Evolutionary conservation across 2,329 filamentous ascomycete species (phyloP).

Genomic region (Ilyonectria destructans): DNA sequence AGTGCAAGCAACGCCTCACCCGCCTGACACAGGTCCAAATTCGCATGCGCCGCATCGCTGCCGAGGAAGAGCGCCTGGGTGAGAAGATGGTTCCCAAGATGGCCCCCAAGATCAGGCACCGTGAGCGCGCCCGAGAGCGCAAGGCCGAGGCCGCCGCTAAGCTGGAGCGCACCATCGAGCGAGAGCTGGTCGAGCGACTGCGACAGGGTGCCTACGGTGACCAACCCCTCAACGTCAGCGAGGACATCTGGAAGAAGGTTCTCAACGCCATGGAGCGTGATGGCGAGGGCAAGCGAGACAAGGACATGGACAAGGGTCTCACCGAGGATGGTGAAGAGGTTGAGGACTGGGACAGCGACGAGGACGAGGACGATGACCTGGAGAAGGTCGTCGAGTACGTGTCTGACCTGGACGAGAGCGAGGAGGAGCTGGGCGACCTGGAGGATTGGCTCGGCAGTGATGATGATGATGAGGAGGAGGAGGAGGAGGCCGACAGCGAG

Average conservation of each 20-base stretch:
- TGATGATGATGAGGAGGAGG: conserved; percentile 73
- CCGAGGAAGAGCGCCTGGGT: conserved; percentile 90
- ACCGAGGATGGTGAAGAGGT: conserved; percentile 82
- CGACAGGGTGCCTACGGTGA: conserved; percentile 96
- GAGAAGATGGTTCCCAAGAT: conserved; percentile 91
- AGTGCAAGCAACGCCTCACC: conserved; percentile 96
- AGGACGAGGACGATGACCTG: conserved; percentile 79
- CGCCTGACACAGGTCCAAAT: conserved; percentile 93
- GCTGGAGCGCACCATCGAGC: conserved; percentile 95
- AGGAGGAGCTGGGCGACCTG: conserved; percentile 84
- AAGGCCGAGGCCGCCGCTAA: conserved; percentile 90
- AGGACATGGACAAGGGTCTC: conserved; percentile 91
- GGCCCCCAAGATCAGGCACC: conserved; percentile 88
- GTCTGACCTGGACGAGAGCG: conserved; percentile 89
- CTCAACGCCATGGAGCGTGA: conserved; percentile 90
- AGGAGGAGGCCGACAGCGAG: conserved; percentile 72
- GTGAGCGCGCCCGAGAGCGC: conserved; percentile 83
- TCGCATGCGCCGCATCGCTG: conserved; percentile 83
- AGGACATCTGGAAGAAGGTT: conserved; percentile 97
- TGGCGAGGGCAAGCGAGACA: conserved; percentile 86
- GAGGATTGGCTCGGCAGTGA: conserved; percentile 94
- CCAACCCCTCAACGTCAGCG: conserved; percentile 93
- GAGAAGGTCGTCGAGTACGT: conserved; percentile 92
- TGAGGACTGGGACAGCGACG: conserved; percentile 78
- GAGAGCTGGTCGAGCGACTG: conserved; percentile 92